phyloP scores from a whole-genome alignment of 2,329 filamentous ascomycete species.

The Aaosphaeria arxii region DNA sequence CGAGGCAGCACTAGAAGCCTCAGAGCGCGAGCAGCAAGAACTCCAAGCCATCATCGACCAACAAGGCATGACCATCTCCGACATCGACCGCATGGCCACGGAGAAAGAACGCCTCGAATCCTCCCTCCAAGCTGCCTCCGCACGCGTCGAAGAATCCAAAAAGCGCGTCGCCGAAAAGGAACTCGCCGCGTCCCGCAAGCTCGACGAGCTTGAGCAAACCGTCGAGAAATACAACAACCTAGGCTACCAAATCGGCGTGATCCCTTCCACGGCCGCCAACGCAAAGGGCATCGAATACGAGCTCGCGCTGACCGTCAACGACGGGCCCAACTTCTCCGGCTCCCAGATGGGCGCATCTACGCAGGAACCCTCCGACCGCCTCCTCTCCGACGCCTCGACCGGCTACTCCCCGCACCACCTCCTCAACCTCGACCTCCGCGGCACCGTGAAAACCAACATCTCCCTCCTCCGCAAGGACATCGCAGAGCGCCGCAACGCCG shows the following conservation, averaged over 20 bases:
- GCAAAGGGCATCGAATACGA: conserved; percentile 85
- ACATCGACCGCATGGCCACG: conserved; percentile 98
- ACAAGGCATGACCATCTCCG: conserved; percentile 92
- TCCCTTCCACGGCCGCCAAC: conserved; percentile 79
- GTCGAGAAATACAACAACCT: conserved; percentile 92
- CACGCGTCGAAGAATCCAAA: conserved; percentile 81
- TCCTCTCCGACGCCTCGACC: conserved; percentile 76
- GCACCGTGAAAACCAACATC: conserved; percentile 76
- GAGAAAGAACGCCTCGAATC: conserved; percentile 92
- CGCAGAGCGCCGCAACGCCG: conserved; percentile 77
- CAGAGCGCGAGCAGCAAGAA: conserved; percentile 72
- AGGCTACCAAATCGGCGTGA: conserved; percentile 89
- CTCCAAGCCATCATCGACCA: conserved; percentile 86
- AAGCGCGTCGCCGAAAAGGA: conserved; percentile 82
- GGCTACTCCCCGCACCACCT: conserved; percentile 90
- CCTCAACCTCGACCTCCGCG: conserved; percentile 82
- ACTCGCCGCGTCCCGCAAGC: conserved; percentile 75
- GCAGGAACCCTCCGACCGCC: conserved; percentile 60
- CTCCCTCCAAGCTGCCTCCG: conserved; percentile 72
- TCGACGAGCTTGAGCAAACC: conserved; percentile 88
- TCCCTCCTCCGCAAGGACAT: conserved; percentile 81
- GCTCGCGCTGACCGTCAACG: conserved; percentile 76
- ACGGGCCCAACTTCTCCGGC: conserved; percentile 67
- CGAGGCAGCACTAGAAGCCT: conserved; percentile 78
- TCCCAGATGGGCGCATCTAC: conserved; percentile 48